Percentiles rank a stretch among this genome's conserved stretches.
These are phyloP conservation scores for Neurospora sp. DNA, from an alignment of 495 filamentous ascomycete species.

Conservation along the genomic window DNA sequence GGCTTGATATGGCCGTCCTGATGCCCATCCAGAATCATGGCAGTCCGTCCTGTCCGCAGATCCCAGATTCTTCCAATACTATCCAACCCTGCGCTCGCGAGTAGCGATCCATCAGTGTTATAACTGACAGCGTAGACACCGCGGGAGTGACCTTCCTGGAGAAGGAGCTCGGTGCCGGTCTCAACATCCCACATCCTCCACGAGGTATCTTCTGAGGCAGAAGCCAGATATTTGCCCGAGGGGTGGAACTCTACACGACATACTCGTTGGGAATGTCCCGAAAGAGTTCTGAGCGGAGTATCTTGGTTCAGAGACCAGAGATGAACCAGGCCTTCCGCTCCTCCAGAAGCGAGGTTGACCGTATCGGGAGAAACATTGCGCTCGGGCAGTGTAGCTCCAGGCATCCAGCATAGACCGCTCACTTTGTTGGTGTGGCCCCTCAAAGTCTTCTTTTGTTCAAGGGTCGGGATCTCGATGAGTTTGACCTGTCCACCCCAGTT, in stretches of 20 bases:
- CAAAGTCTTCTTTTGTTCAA: conserved; percentile 62
- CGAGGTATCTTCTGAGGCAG: conserved; percentile 90
- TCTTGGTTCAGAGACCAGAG: conserved; percentile 84
- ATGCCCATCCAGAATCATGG: conserved; percentile 82
- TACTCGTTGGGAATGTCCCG: conserved; percentile 78
- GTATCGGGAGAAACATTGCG: conserved; percentile 58
- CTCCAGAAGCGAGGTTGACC: conserved; percentile 83
- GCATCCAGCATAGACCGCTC: conserved; percentile 85
- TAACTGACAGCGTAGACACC: conserved; percentile 85
- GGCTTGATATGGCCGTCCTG: conserved; percentile 87
- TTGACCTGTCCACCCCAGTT: conserved; percentile 87
- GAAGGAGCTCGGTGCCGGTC: conserved; percentile 67
- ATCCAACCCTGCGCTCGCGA: conserved; percentile 85
- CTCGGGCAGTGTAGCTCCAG: conserved; percentile 63
- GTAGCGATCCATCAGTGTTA: conserved; percentile 79
- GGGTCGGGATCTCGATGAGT: conserved; percentile 69
- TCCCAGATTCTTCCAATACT: conserved; percentile 97
- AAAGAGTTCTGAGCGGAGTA: conserved; percentile 71
- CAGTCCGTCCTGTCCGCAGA: conserved; percentile 81
- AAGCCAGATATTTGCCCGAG: conserved; percentile 80
- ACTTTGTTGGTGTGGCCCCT: conserved; percentile 80
- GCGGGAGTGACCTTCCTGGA: conserved; percentile 91
- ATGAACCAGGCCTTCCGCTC: conserved; percentile 80
- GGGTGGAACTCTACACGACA: conserved; percentile 92
- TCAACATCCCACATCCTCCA: conserved; percentile 96